Evolutionary conservation across 305 asterid species (phyloP).

Genomic region (Plantago lanceolata): DNA sequence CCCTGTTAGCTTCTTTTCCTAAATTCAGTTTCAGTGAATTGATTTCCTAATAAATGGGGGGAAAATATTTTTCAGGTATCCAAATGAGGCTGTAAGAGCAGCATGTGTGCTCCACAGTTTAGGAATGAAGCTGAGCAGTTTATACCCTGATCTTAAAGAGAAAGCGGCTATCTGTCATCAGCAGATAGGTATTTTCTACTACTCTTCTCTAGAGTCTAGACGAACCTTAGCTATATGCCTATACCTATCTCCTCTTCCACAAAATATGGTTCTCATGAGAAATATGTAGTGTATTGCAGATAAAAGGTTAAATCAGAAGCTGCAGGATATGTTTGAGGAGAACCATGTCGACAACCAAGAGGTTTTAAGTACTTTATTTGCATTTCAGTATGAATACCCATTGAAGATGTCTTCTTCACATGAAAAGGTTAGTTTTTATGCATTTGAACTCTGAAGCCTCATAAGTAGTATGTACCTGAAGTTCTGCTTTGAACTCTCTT

Average conservation of each 20-base stretch:
- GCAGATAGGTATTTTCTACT: slow-evolving; percentile 47
- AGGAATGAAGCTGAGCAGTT: slow-evolving; percentile 40
- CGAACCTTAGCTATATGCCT: not conserved
- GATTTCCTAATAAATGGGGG: not conserved
- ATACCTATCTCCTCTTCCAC: not conserved
- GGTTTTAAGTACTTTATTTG: slow-evolving; percentile 43
- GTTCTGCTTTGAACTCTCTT: not conserved
- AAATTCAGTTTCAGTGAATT: slow-evolving; percentile 5
- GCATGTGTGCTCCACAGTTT: slow-evolving; percentile 51
- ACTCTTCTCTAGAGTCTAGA: not conserved
- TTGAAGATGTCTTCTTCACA: slow-evolving; percentile 37
- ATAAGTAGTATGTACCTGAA: not conserved
- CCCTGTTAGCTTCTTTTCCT: slow-evolving; percentile 21
- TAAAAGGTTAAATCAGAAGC: slow-evolving; percentile 41
- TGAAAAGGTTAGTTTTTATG: slow-evolving; percentile 38
- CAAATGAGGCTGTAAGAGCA: slow-evolving; percentile 36
- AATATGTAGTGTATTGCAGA: slow-evolving; percentile 32
- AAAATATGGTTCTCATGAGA: slow-evolving; percentile 15
- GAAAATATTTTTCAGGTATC: slow-evolving; percentile 41
- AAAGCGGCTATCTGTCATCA: slow-evolving; percentile 36
- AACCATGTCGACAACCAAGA: slow-evolving; percentile 52
- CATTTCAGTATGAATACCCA: slow-evolving; percentile 41
- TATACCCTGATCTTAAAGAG: slow-evolving; percentile 39
- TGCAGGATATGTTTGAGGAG: slow-evolving; percentile 37
- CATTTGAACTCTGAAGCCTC: not conserved